Conservation (phyloP, 345 rosid species). For the Melaleuca alternifolia region DNA sequence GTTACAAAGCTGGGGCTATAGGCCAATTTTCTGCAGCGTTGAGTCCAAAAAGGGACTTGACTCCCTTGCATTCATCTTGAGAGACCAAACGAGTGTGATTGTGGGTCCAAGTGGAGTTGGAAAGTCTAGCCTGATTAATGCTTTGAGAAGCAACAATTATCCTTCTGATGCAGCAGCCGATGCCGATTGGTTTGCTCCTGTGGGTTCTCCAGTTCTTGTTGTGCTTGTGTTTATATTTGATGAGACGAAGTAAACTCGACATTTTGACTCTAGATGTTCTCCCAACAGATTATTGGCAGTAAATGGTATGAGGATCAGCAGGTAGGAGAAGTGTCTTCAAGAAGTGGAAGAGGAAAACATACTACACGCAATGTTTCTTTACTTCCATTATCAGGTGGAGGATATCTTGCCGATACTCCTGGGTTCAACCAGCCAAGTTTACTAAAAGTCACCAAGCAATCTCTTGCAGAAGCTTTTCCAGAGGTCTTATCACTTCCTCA, state of each 20-base stretch:
- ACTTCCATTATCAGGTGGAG: slow-evolving; percentile 69
- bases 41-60: slow-evolving; percentile 60
- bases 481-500: slow-evolving; percentile 43
- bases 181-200: slow-evolving; percentile 66
- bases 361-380: slow-evolving; percentile 80
- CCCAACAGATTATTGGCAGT: slow-evolving; percentile 47
- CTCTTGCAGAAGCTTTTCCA: slow-evolving; percentile 74
- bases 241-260: not conserved
- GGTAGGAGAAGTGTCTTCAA: slow-evolving; percentile 72
- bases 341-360: slow-evolving; percentile 89
- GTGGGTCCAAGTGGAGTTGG: slow-evolving; percentile 99
- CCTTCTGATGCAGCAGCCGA: slow-evolving; percentile 22
- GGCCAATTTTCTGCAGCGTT: slow-evolving; percentile 74
- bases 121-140: slow-evolving; percentile 84
- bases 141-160: slow-evolving; percentile 41
- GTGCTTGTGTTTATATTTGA: not conserved
- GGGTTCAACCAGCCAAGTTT: slow-evolving; percentile 93
- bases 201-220: slow-evolving; percentile 21
- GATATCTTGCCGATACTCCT: slow-evolving; percentile 91
- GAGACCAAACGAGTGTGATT: slow-evolving; percentile 76
- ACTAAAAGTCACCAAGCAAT: slow-evolving; percentile 80
- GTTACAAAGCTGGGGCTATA: slow-evolving; percentile 69
- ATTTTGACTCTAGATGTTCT: not conserved
- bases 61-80: slow-evolving; percentile 39
- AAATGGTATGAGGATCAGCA: slow-evolving; percentile 79